A percentile compares a stretch with the other conserved stretches of the same genome.
phyloP scores from a whole-genome alignment of 805 yeast genomes.

The Metschnikowia bowlesiae region DNA sequence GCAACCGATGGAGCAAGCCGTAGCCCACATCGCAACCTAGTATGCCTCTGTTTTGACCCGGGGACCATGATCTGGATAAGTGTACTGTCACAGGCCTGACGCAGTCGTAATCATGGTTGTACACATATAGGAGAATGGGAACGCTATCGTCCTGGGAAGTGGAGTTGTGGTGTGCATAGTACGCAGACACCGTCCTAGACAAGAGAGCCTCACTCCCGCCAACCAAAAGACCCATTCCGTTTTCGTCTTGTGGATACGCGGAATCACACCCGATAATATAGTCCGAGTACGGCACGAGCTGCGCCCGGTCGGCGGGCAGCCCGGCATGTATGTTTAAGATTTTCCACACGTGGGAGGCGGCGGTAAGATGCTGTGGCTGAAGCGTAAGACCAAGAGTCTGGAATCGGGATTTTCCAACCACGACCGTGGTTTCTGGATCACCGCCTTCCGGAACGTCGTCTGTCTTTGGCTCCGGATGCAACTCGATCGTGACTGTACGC shows the following conservation, averaged over 20 bases:
- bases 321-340: constrained; percentile 66
- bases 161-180: constrained; percentile 45
- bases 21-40: constrained; percentile 95
- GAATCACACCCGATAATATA: constrained; percentile 71
- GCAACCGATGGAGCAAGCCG: constrained; percentile 83
- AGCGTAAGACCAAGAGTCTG: constrained; percentile 59
- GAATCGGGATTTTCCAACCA: constrained; percentile 32
- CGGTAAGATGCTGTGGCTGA: constrained; percentile 71
- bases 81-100: constrained; percentile 83
- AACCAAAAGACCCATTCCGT: constrained; percentile 61
- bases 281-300: constrained; percentile 79
- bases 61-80: constrained; percentile 63
- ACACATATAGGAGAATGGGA: constrained; percentile 52
- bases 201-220: constrained; percentile 84
- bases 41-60: constrained; percentile 59
- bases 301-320: constrained; percentile 81
- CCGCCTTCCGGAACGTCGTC: background rate
- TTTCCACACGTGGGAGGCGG: constrained; percentile 85
- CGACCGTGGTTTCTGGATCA: background rate
- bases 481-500: constrained; percentile 28
- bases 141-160: constrained; percentile 29
- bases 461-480: background rate
- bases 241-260: constrained; percentile 54
- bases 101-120: constrained; percentile 81
- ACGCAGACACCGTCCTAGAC: constrained; percentile 59